These are phyloP conservation scores for Thalassiosira ordinaria DNA, from an alignment of 352 stramenopile species.

Conservation along the genomic window DNA sequence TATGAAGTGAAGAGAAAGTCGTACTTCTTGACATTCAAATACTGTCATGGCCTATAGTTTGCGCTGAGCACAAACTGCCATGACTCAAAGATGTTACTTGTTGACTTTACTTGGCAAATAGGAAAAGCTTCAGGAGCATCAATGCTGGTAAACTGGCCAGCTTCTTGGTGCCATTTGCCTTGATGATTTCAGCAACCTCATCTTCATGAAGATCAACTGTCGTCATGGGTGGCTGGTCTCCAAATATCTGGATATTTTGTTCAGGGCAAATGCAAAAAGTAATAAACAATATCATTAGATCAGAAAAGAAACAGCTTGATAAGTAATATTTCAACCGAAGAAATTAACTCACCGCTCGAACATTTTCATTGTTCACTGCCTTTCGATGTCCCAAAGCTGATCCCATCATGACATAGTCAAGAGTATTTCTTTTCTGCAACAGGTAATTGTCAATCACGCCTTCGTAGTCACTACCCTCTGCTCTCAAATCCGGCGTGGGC, in stretches of 20 bases:
- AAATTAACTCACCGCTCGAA: constrained; percentile 37
- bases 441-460: constrained; percentile 51
- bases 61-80: background rate
- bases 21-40: no score
- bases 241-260: no score
- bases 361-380: constrained; percentile 58
- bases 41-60: background rate
- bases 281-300: background rate
- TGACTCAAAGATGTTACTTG: background rate
- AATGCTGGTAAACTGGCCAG: constrained; percentile 44
- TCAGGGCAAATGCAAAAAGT: no score
- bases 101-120: constrained; percentile 39
- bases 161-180: constrained; percentile 42
- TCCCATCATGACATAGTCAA: constrained; percentile 43
- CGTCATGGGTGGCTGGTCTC: constrained; percentile 39
- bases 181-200: constrained; percentile 52
- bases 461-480: constrained; percentile 31
- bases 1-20: no score
- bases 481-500: constrained; percentile 19
- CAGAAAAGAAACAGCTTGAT: background rate
- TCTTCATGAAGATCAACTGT: constrained; percentile 54
- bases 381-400: constrained; percentile 49
- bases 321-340: no score
- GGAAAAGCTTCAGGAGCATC: constrained; percentile 57
- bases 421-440: constrained; percentile 32